phyloP scores from a whole-genome alignment of 768 basidiomycete genomes.

The Podaxis carcinomalis region DNA sequence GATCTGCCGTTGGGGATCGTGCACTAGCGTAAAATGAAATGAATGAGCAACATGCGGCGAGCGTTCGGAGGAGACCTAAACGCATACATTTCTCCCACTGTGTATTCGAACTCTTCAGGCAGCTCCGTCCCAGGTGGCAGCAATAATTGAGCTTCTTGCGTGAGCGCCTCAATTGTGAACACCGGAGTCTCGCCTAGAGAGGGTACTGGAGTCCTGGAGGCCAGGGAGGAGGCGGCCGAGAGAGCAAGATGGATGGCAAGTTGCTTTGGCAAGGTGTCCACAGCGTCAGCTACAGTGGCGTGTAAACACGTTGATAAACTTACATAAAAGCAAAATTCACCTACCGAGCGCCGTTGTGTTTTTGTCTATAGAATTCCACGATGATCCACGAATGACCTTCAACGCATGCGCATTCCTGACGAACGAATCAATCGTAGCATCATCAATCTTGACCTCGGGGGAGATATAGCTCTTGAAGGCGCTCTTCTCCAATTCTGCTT shows the following conservation, averaged over 20 bases:
- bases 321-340: constrained; percentile 13
- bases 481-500: constrained; percentile 67
- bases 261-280: constrained; percentile 45
- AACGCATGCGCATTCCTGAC: constrained; percentile 79
- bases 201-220: constrained; percentile 21
- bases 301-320: neutral
- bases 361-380: constrained; percentile 53
- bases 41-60: constrained; percentile 14
- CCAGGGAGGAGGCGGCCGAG: constrained; percentile 47
- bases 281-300: constrained; percentile 32
- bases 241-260: constrained; percentile 69
- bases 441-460: constrained; percentile 30
- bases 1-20: constrained; percentile 76
- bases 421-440: constrained; percentile 60
- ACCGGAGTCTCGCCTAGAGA: constrained; percentile 18
- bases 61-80: neutral
- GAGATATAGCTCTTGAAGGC: constrained; percentile 47
- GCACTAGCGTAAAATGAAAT: constrained; percentile 37
- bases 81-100: constrained; percentile 78
- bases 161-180: constrained; percentile 50
- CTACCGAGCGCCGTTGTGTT: constrained; percentile 48
- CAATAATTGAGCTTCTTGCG: constrained; percentile 42
- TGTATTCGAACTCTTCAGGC: constrained; percentile 52
- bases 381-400: constrained; percentile 58
- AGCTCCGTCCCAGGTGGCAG: constrained; percentile 47